These are phyloP conservation scores for Vicia faba DNA, from an alignment of 306 rosid genomes.

Conservation along the genomic window DNA sequence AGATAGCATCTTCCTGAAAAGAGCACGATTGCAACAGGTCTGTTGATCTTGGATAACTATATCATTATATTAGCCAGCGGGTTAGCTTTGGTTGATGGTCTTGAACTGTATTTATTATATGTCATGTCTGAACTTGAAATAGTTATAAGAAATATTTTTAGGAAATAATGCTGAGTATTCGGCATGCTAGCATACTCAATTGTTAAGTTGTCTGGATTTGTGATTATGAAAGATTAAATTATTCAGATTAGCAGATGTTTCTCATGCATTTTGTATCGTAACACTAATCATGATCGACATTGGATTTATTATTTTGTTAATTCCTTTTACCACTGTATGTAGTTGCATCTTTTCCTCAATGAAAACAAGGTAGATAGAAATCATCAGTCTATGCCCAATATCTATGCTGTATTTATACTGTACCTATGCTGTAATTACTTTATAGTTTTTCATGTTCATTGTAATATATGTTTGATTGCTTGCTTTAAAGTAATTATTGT, in stretches of 20 bases:
- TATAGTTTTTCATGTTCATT: conserved; percentile 23
- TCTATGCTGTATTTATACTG: neutral
- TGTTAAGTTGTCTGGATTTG: conserved; percentile 15
- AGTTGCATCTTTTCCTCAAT: conserved; percentile 1
- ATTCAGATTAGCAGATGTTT: conserved; percentile 31
- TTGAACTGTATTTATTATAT: neutral
- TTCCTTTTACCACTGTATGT: conserved; percentile 10
- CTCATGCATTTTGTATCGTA: conserved; percentile 21
- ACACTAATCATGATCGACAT: neutral
- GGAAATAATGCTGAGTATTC: neutral
- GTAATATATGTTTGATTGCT: conserved; percentile 14
- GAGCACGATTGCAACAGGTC: conserved; percentile 89
- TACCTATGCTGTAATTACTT: neutral
- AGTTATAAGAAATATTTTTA: neutral
- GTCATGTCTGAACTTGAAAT: neutral
- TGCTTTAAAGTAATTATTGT: conserved; percentile 1
- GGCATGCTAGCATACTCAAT: neutral
- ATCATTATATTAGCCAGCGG: conserved; percentile 3
- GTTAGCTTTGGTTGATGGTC: conserved; percentile 14
- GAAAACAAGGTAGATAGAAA: neutral
- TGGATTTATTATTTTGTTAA: conserved; percentile 16
- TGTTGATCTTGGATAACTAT: conserved; percentile 20
- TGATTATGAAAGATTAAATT: neutral
- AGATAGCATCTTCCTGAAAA: conserved; percentile 88
- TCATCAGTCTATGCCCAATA: neutral